These are phyloP conservation scores for Haplographium delicatum DNA, from an alignment of 495 filamentous ascomycete species.

Conservation along the genomic window DNA sequence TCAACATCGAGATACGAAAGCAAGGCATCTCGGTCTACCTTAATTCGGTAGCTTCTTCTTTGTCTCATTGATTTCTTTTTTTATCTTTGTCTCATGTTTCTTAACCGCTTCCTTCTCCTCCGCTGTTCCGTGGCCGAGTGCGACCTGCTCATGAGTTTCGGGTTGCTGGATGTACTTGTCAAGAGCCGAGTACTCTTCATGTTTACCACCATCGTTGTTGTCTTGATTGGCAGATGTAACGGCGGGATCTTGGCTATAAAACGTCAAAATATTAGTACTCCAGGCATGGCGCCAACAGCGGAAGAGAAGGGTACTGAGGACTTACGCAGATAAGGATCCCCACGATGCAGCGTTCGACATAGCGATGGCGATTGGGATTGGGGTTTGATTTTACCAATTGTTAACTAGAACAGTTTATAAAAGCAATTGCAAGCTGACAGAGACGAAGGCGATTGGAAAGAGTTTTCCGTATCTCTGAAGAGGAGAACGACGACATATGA, in stretches of 20 bases:
- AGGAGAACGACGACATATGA: not conserved
- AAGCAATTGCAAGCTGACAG: not conserved
- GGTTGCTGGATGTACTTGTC: constrained; percentile 6
- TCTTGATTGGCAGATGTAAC: not conserved
- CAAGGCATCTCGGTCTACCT: not conserved
- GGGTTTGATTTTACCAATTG: not conserved
- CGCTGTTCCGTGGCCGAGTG: constrained; percentile 8
- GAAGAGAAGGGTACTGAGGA: not conserved
- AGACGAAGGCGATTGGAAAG: not conserved
- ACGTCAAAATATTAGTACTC: not conserved
- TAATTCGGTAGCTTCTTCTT: constrained; percentile 7
- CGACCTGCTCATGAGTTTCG: constrained; percentile 3
- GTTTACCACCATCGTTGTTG: not conserved
- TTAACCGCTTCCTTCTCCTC: constrained; percentile 3
- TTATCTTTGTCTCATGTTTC: constrained; percentile 8
- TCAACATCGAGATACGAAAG: too few species aligned
- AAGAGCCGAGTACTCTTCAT: not conserved
- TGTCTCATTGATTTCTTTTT: constrained; percentile 1
- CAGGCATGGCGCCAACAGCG: not conserved
- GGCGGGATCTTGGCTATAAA: not conserved
- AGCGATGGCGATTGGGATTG: not conserved
- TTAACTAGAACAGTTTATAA: not conserved
- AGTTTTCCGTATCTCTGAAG: not conserved
- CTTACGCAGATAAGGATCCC: not conserved
- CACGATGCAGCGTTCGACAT: constrained; percentile 1